phyloP scores from a whole-genome alignment of 108 stramenopile species.

The Pseudonitzschia multiseries region DNA sequence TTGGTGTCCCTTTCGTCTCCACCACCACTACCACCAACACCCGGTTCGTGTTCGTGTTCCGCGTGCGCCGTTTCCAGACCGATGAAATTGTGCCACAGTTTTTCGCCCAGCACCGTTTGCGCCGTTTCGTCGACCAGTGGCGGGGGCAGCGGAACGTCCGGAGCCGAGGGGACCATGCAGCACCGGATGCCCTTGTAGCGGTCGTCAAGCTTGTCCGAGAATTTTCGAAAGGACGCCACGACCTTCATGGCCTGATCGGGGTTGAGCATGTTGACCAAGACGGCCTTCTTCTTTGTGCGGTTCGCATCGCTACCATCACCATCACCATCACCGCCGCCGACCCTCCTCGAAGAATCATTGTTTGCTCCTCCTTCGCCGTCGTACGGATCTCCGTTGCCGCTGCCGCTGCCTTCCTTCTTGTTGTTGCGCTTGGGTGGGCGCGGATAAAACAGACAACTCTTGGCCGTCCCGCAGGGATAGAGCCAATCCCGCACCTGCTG shows the following conservation, averaged over 20 bases:
- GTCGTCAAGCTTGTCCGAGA: slow-evolving; percentile 24
- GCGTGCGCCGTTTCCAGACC: slow-evolving; percentile 17
- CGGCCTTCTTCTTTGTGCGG: slow-evolving; percentile 16
- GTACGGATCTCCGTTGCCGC: slow-evolving; percentile 21
- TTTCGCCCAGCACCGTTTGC: slow-evolving; percentile 23
- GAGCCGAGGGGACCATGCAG: slow-evolving; percentile 49
- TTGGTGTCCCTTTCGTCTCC: too few species aligned
- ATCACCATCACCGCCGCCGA: too few species aligned
- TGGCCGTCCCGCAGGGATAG: slow-evolving; percentile 36
- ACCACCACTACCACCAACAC: too few species aligned
- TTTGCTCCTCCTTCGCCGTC: slow-evolving; percentile 10
- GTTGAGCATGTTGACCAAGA: slow-evolving; percentile 49
- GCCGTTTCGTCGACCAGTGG: slow-evolving; percentile 34
- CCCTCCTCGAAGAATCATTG: not conserved
- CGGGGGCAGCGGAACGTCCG: slow-evolving; percentile 47
- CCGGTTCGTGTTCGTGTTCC: not conserved
- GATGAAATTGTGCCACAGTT: slow-evolving; percentile 32
- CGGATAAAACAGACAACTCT: slow-evolving; percentile 33
- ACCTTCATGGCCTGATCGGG: slow-evolving; percentile 51
- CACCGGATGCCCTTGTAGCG: slow-evolving; percentile 30
- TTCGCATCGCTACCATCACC: slow-evolving; percentile 4
- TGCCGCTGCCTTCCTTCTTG: slow-evolving; percentile 7
- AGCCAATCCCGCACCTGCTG: slow-evolving; percentile 33
- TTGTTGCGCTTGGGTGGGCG: slow-evolving; percentile 1
- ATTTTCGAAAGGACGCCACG: slow-evolving; percentile 30